phyloP scores from a whole-genome alignment of 495 filamentous ascomycete genomes.

The Recurvomyces mirabilis region DNA sequence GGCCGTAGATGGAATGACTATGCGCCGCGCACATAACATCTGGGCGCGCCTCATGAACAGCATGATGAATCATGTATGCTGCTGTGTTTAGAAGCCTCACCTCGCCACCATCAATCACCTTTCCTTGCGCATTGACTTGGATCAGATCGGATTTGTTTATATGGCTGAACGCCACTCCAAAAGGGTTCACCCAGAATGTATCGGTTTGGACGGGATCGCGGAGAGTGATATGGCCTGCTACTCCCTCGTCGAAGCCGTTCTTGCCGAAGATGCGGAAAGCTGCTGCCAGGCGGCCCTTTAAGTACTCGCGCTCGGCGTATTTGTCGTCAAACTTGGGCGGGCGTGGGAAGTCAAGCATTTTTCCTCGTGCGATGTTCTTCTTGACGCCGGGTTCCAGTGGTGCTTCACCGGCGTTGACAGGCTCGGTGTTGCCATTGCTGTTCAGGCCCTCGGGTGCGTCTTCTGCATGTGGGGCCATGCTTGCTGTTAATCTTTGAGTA shows the following conservation, averaged over 20 bases:
- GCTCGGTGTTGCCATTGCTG: conserved; percentile 11
- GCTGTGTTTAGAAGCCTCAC: conserved; percentile 54
- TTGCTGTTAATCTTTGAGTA: too few relatives aligned
- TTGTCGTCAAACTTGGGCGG: conserved; percentile 50
- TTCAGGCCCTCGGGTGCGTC: not conserved
- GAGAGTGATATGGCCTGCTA: conserved; percentile 34
- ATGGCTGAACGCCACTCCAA: conserved; percentile 57
- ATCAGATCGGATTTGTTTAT: conserved; percentile 65
- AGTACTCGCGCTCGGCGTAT: conserved; percentile 50
- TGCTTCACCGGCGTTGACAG: conserved; percentile 19
- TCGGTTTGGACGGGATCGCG: conserved; percentile 21
- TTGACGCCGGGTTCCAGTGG: conserved; percentile 25
- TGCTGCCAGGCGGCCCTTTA: conserved; percentile 54
- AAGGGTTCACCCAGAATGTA: conserved; percentile 44
- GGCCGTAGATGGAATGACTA: conserved; percentile 59
- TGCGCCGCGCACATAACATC: conserved; percentile 66
- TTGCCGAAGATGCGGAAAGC: conserved; percentile 63
- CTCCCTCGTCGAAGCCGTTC: conserved; percentile 50
- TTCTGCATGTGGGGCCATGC: conserved; percentile 22
- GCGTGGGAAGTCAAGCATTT: conserved; percentile 36
- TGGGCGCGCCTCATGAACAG: conserved; percentile 55
- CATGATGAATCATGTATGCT: conserved; percentile 37
- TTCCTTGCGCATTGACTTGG: conserved; percentile 51
- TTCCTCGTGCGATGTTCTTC: conserved; percentile 26
- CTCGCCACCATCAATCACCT: conserved; percentile 57